Conservation (phyloP, 2,329 filamentous ascomycete genomes). For the Trichophaea hybrida region DNA sequence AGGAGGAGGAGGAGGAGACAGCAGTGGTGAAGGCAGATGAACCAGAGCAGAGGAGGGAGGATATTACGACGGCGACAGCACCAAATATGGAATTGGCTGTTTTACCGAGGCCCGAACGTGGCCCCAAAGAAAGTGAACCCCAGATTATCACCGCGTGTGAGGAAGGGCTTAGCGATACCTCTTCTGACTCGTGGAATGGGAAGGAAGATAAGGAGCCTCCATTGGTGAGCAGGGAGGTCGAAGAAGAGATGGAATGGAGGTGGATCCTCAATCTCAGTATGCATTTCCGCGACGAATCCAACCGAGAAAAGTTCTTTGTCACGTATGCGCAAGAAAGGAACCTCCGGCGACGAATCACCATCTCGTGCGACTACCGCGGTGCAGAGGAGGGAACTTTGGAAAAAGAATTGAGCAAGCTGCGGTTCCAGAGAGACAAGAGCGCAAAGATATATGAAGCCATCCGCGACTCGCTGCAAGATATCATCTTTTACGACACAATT, state of each 20-base stretch:
- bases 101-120: not conserved
- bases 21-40: not conserved
- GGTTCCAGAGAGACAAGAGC: slow-evolving; percentile 82
- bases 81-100: not conserved
- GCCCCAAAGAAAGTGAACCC: slow-evolving; percentile 8
- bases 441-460: slow-evolving; percentile 89
- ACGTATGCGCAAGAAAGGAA: slow-evolving; percentile 73
- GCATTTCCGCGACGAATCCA: slow-evolving; percentile 89
- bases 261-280: slow-evolving; percentile 98
- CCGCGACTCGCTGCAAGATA: slow-evolving; percentile 77
- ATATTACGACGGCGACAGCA: not conserved
- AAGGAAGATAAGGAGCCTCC: not conserved
- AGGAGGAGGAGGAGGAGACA: not conserved
- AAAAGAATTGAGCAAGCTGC: slow-evolving; percentile 59
- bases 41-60: not conserved
- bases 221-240: slow-evolving; percentile 34
- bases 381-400: slow-evolving; percentile 72
- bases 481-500: slow-evolving; percentile 90
- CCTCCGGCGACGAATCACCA: slow-evolving; percentile 73
- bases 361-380: slow-evolving; percentile 83
- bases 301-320: slow-evolving; percentile 93
- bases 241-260: slow-evolving; percentile 66
- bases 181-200: not conserved
- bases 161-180: slow-evolving; percentile 9
- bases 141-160: slow-evolving; percentile 8